Conservation (phyloP, 345 rosid genomes). For the Microthlaspi erraticum region DNA sequence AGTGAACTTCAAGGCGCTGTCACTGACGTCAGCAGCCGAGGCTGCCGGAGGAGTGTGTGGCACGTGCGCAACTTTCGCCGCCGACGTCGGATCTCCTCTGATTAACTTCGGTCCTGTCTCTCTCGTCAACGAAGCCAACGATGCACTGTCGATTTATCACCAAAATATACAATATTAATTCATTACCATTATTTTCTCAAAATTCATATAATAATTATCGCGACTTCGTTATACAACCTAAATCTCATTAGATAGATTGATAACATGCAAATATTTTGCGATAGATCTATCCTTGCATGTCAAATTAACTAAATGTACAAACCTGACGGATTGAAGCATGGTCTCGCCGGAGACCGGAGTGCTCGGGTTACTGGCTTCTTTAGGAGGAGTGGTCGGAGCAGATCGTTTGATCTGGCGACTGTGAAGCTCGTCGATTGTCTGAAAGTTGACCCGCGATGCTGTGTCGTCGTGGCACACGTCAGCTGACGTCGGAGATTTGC, state of each 20-base stretch:
- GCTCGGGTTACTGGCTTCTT: slow-evolving; percentile 52
- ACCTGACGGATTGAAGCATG: slow-evolving; percentile 99
- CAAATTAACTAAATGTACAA: not conserved
- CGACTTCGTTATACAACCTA: not conserved
- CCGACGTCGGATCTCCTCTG: slow-evolving; percentile 77
- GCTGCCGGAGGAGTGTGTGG: slow-evolving; percentile 47
- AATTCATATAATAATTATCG: not conserved
- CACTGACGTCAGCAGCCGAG: slow-evolving; percentile 73
- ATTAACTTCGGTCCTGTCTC: slow-evolving; percentile 92
- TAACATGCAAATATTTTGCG: not conserved
- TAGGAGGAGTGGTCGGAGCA: slow-evolving; percentile 73
- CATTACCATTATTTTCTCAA: not conserved
- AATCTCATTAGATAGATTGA: not conserved
- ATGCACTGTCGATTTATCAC: slow-evolving; percentile 63
- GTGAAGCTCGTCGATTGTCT: slow-evolving; percentile 95
- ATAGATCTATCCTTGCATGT: too few relatives aligned
- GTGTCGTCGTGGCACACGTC: slow-evolving; percentile 76
- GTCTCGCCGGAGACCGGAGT: slow-evolving; percentile 56
- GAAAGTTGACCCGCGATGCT: slow-evolving; percentile 63
- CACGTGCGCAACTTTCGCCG: slow-evolving; percentile 50
- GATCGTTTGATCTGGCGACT: slow-evolving; percentile 87
- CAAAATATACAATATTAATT: not conserved
- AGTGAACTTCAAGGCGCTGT: slow-evolving; percentile 89
- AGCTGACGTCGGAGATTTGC: slow-evolving; percentile 6
- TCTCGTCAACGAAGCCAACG: slow-evolving; percentile 88